Percentiles rank a stretch among this genome's conserved stretches.
Conservation (phyloP, 2,329 filamentous ascomycete species). For the Epichloe bromicola region DNA sequence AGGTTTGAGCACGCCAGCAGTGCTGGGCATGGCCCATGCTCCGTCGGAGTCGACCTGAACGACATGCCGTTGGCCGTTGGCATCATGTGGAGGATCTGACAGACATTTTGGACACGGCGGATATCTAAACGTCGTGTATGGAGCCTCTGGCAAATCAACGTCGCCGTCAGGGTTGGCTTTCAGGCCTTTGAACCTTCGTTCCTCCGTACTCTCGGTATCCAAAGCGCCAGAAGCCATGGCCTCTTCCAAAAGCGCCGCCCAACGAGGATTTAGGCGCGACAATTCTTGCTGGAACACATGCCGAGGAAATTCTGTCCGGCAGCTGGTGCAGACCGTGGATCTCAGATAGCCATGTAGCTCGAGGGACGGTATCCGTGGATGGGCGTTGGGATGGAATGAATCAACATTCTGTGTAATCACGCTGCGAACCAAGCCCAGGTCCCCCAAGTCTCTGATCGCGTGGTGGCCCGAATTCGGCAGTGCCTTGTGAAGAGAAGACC, state of each 20-base stretch:
- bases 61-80: conserved; percentile 39
- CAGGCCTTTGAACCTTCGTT: conserved; percentile 55
- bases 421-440: conserved; percentile 56
- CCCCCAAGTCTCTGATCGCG: conserved; percentile 60
- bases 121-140: conserved; percentile 83
- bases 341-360: conserved; percentile 89
- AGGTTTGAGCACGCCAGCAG: conserved; percentile 76
- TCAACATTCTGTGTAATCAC: conserved; percentile 97
- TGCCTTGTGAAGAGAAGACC: conserved; percentile 70
- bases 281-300: conserved; percentile 64
- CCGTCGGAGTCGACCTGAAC: conserved; percentile 69
- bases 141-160: conserved; percentile 74
- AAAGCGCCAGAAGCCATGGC: conserved; percentile 64
- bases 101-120: conserved; percentile 79
- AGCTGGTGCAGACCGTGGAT: conserved; percentile 68
- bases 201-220: conserved; percentile 60
- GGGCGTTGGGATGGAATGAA: conserved; percentile 72
- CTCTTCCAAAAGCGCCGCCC: conserved; percentile 63
- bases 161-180: conserved; percentile 90
- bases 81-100: conserved; percentile 40
- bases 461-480: conserved; percentile 67
- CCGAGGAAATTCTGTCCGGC: conserved; percentile 57
- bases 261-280: conserved; percentile 69
- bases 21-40: conserved; percentile 54
- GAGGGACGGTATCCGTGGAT: conserved; percentile 60